phyloP scores from a whole-genome alignment of 2,329 filamentous ascomycete genomes.

The Cercospora sesami region DNA sequence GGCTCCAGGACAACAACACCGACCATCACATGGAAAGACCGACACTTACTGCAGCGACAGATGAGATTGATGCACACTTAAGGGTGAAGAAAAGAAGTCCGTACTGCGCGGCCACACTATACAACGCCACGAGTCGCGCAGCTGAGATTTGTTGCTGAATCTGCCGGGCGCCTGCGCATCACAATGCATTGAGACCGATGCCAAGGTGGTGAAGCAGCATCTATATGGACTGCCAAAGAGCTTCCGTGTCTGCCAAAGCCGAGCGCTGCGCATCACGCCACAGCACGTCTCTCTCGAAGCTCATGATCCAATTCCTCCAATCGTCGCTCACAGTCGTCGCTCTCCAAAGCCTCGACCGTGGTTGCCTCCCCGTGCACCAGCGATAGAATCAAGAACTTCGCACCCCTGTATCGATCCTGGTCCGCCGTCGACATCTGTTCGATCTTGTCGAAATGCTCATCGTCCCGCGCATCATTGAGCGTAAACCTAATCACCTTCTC shows the following conservation, averaged over 20 bases:
- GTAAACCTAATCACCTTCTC: slow-evolving; percentile 20
- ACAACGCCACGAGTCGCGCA: not conserved
- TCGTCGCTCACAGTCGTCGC: slow-evolving; percentile 4
- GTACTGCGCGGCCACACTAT: not conserved
- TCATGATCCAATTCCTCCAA: slow-evolving; percentile 12
- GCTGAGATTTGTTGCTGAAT: too few relatives aligned
- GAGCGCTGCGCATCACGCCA: not conserved
- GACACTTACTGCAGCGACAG: not conserved
- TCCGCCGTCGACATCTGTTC: slow-evolving; percentile 19
- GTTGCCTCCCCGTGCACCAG: slow-evolving; percentile 20
- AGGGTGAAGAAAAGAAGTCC: not conserved
- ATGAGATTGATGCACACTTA: not conserved
- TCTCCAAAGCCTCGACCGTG: slow-evolving; percentile 21
- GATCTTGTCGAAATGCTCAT: slow-evolving; percentile 22
- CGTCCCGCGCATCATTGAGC: slow-evolving; percentile 21
- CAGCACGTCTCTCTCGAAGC: slow-evolving; percentile 9
- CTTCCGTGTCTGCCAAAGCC: not conserved
- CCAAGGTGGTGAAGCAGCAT: not conserved
- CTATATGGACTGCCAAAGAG: not conserved
- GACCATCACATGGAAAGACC: not conserved
- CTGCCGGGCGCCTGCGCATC: not conserved
- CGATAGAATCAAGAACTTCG: slow-evolving; percentile 25
- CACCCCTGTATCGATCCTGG: slow-evolving; percentile 22
- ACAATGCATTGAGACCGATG: not conserved
- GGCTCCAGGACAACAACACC: not conserved